Conservation (phyloP, 208 protist species). For the Herpetomonas samuelpessoai region DNA sequence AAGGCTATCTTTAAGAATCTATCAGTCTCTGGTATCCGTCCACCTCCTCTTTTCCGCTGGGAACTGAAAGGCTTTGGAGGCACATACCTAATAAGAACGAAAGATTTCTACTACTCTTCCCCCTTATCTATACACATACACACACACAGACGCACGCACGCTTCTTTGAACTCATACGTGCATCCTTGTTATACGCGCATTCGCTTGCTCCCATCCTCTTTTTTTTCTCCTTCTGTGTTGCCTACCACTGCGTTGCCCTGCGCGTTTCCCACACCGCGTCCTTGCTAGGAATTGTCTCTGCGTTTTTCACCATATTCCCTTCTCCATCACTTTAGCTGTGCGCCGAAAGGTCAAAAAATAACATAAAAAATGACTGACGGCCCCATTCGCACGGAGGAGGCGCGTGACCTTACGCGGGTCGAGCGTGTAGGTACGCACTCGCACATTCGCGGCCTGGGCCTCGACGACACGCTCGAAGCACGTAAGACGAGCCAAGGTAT, state of each 20-base stretch:
- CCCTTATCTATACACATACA: slow-evolving; percentile 1
- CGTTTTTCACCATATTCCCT: no score
- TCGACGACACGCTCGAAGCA: slow-evolving; percentile 98
- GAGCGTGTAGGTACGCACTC: slow-evolving; percentile 99
- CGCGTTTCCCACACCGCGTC: no score
- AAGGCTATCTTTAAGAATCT: background rate
- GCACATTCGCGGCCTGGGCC: slow-evolving; percentile 99
- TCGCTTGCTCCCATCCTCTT: no score
- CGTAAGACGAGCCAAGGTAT: slow-evolving; percentile 95
- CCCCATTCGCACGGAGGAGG: slow-evolving; percentile 88
- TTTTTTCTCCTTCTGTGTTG: no score
- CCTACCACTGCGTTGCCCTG: no score
- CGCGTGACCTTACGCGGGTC: slow-evolving; percentile 95
- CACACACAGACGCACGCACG: slow-evolving; percentile 4
- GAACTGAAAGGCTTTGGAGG: background rate
- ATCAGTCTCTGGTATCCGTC: background rate
- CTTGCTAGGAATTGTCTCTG: no score
- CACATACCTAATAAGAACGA: background rate
- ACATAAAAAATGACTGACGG: slow-evolving; percentile 72
- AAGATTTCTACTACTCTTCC: background rate
- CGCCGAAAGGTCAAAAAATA: no score
- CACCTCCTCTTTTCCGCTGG: background rate
- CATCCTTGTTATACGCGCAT: no score
- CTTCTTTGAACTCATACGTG: no score
- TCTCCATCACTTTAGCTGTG: no score